Evolutionary conservation across 257 asterid genomes (phyloP), one percentile per base, ranked within the genome.

Genomic region (Solanum gracilifrons): DNA sequence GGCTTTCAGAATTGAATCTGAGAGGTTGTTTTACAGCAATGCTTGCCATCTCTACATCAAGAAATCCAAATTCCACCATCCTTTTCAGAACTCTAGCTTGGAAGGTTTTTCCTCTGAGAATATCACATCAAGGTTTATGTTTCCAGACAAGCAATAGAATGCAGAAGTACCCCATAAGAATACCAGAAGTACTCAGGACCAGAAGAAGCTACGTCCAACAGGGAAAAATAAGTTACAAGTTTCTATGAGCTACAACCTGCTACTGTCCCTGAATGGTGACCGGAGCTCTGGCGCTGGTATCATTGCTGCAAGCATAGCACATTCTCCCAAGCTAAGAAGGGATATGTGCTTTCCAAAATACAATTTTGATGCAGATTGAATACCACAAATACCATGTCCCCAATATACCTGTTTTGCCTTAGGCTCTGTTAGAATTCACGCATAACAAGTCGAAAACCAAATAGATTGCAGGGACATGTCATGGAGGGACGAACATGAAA

Each of bases 351-450:
- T 90, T 69, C 91, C 89, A 4, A 90, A 89, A 69, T 89, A 90
- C 66, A 89, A 89, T 12, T 85, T 48, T 41, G 91, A 90, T 62
- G 92, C 91, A 10, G 89, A 86, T 75, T 85, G 86, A 75, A 90
- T 75, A 72, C 90, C 92, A 27, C 86, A 90, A 66, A 90, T 83
- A 62, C 92, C 91, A 86, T 90, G 91, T 75, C 91, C 92, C 91
- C 89, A 90, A 80, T 89, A 90, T 64, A 89, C 89, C 90, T 85
- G 87, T 41, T 48, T 64, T 79, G 80, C 60, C 83, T 27, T 7
- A 43, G 20, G 11, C 35, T 43, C 43, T 76, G 73, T 87, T 13
- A 69, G 55, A 84, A 39, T 64, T 77, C 62, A 77, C 7, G 5
- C 84, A 41, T 41, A 41, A 25, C 64, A 27, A 25, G 21, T 41